Base-by-base conservation (phyloP, 108 stramenopile genomes). In the Cyclotella choctawhatcheeana region DNA sequence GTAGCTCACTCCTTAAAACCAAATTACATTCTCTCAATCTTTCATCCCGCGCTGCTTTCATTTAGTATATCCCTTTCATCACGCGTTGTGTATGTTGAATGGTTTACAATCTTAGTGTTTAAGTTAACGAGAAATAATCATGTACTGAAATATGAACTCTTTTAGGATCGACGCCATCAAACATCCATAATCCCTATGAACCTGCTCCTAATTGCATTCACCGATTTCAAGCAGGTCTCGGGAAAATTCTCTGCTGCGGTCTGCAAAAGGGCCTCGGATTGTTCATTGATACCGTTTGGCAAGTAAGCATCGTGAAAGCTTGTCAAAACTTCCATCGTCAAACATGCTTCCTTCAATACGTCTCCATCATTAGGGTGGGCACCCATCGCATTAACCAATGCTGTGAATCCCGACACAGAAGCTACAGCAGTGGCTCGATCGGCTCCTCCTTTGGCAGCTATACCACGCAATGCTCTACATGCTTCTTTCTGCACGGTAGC, bases 391-490 rank as follows among this genome's bases (percentile, higher is more conserved):
- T 92, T 94, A 27, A 91, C 52, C 44, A 94, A 76, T 10, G 93
- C 93, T 5, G 89, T 90, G 13, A 94, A 75, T 52, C 93, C 93
- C 64, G 87, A 88, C 3, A 92, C 93, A 50, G 72, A 76, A 21
- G 93, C 91, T 24, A 94, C 86, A 17, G 89, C 80, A 2, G 93
- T 94, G 10, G 89, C 89, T 26, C 89, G 77, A 44, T 94, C 93
- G 0, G 78, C 81, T 25, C 93, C 93, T 29, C 90, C 93, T 20
- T 74, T 60, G 26, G 70, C 67, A 24, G 89, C 89, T 69, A 94
- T 89, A n/a, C 79, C 80, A 17, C 84, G 55, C 51, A 94, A 71
- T 5, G 93, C 89, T 4, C 55, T 44, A 77, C 90, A 94, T 18
- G 88, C 93, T 53, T 94, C 88, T 58, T 77, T 84, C 65, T 94